Percentiles rank a stretch among this genome's conserved stretches.
phyloP scores from a whole-genome alignment of 192 early-diverging fungal species.

The Dimargaris xerosporica region DNA sequence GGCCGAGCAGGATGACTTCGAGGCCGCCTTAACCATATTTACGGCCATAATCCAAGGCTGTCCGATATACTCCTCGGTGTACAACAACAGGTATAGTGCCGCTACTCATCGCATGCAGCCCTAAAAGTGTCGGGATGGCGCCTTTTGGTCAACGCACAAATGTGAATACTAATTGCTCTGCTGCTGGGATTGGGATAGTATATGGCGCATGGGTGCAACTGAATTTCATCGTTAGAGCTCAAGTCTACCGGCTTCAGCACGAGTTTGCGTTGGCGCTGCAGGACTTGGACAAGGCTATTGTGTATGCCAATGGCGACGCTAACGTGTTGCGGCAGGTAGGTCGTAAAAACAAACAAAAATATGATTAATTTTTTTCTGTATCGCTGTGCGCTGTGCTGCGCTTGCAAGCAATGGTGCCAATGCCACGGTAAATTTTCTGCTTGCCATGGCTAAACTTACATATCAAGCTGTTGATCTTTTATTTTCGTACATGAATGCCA shows the following conservation, averaged over 20 bases:
- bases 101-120: background rate
- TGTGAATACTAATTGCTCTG: background rate
- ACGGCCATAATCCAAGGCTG: slow-evolving; percentile 22
- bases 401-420: background rate
- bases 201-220: no score
- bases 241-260: slow-evolving; percentile 27
- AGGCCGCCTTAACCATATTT: slow-evolving; percentile 20
- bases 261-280: slow-evolving; percentile 21
- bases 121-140: background rate
- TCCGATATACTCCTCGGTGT: slow-evolving; percentile 40
- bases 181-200: background rate
- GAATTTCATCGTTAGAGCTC: slow-evolving; percentile 15
- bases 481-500: background rate
- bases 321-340: slow-evolving; percentile 20
- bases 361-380: background rate
- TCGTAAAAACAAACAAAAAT: background rate
- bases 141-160: slow-evolving; percentile 13
- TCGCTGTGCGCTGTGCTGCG: background rate
- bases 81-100: slow-evolving; percentile 35
- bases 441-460: background rate
- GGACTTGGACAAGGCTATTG: slow-evolving; percentile 40
- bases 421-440: background rate
- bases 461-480: background rate
- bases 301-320: slow-evolving; percentile 26
- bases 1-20: slow-evolving; percentile 29